phyloP scores from a whole-genome alignment of 2,329 filamentous ascomycete species.

The Claviceps sorghi region DNA sequence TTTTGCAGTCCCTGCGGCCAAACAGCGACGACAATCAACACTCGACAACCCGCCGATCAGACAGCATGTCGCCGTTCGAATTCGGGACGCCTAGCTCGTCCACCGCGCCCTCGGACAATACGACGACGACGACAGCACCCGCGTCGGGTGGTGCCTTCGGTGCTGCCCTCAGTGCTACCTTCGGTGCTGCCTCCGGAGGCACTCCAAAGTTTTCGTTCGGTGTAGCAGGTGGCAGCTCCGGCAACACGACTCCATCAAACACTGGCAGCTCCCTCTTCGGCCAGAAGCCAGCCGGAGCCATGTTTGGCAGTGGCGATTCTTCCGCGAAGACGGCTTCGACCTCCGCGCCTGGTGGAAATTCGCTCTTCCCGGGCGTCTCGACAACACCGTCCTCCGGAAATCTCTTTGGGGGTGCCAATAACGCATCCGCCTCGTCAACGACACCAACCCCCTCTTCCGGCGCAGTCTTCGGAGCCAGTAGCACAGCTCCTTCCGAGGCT shows the following conservation, averaged over 20 bases:
- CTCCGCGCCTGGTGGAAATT: slow-evolving; percentile 9
- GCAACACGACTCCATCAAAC: slow-evolving; percentile 16
- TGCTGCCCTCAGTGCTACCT: slow-evolving; percentile 21
- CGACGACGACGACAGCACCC: slow-evolving; percentile 21
- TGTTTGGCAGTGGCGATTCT: slow-evolving; percentile 13
- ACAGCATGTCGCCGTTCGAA: slow-evolving; percentile 23
- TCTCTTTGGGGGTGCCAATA: slow-evolving; percentile 8
- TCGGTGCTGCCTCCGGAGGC: slow-evolving; percentile 20
- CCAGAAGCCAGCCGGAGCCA: slow-evolving; percentile 16
- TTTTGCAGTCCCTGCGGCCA: neutral
- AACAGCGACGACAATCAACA: neutral
- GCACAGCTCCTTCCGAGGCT: slow-evolving; percentile 7
- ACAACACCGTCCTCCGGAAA: slow-evolving; percentile 9
- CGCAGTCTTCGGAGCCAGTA: slow-evolving; percentile 3
- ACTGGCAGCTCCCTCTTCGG: slow-evolving; percentile 18
- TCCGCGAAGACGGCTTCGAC: slow-evolving; percentile 15
- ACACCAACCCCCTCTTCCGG: slow-evolving; percentile 9
- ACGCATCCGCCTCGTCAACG: slow-evolving; percentile 4
- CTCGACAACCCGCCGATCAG: neutral
- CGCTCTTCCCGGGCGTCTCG: slow-evolving; percentile 16
- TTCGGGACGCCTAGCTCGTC: slow-evolving; percentile 23
- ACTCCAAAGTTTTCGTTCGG: slow-evolving; percentile 29
- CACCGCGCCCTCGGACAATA: slow-evolving; percentile 17
- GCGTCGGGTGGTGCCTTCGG: slow-evolving; percentile 29
- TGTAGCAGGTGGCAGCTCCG: slow-evolving; percentile 11